Percentiles rank a stretch among this genome's conserved stretches.
These are phyloP conservation scores for Aaosphaeria pasadenensis DNA, from an alignment of 2,329 filamentous ascomycete genomes.

Conservation along the genomic window DNA sequence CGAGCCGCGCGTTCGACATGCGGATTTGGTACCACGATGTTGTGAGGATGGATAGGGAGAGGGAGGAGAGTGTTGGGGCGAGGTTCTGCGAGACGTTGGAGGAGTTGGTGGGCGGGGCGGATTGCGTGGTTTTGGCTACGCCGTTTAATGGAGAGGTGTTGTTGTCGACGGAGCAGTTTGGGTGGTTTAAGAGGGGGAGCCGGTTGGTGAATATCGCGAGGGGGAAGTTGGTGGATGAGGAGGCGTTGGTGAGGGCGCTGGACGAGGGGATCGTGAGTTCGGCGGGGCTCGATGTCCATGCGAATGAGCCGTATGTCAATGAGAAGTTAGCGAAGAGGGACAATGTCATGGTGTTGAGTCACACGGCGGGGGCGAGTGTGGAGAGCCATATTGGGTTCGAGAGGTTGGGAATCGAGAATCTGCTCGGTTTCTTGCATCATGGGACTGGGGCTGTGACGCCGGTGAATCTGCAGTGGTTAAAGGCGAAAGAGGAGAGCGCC, in stretches of 20 bases:
- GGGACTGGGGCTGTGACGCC: slow-evolving; percentile 55
- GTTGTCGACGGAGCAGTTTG: slow-evolving; percentile 49
- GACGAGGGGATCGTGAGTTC: slow-evolving; percentile 50
- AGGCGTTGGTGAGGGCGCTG: slow-evolving; percentile 59
- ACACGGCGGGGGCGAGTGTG: slow-evolving; percentile 65
- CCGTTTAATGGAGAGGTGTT: slow-evolving; percentile 52
- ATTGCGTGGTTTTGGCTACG: slow-evolving; percentile 63
- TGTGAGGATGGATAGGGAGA: slow-evolving; percentile 42
- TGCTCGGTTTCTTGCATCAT: slow-evolving; percentile 54
- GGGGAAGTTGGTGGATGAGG: slow-evolving; percentile 63
- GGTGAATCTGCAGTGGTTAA: slow-evolving; percentile 59
- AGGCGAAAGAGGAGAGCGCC: slow-evolving; percentile 1
- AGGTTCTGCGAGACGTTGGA: slow-evolving; percentile 52
- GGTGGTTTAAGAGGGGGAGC: slow-evolving; percentile 52
- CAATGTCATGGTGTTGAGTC: slow-evolving; percentile 61
- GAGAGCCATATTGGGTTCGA: slow-evolving; percentile 67
- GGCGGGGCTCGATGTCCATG: slow-evolving; percentile 64
- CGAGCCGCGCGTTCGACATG: slow-evolving; percentile 62
- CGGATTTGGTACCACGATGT: slow-evolving; percentile 63
- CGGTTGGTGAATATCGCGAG: slow-evolving; percentile 66
- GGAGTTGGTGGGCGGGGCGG: slow-evolving; percentile 50
- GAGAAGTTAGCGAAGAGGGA: slow-evolving; percentile 42
- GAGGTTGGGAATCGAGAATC: slow-evolving; percentile 64
- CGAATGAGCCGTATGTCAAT: slow-evolving; percentile 57
- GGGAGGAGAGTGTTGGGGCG: slow-evolving; percentile 51